These are phyloP conservation scores for Coprinopsis strossmayeri DNA, from an alignment of 768 basidiomycete genomes.

Conservation along the genomic window DNA sequence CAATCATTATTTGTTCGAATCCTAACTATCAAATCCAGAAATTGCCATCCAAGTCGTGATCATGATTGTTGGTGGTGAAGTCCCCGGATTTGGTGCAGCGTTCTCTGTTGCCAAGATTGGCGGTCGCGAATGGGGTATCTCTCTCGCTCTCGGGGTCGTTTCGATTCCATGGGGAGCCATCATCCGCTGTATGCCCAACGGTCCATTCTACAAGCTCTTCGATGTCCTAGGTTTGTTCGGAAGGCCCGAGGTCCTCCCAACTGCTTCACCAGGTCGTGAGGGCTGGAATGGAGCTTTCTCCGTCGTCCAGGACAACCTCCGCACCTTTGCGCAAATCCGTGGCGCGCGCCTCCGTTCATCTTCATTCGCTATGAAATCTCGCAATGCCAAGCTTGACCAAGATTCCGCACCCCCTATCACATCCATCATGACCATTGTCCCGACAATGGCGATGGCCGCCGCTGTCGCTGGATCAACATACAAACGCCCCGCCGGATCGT, in stretches of 20 bases:
- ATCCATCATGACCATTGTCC: slow-evolving; percentile 45
- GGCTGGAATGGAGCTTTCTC: slow-evolving; percentile 78
- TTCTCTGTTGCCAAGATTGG: slow-evolving; percentile 80
- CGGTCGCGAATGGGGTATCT: slow-evolving; percentile 91
- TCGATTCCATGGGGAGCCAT: slow-evolving; percentile 84
- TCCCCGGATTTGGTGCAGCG: slow-evolving; percentile 37
- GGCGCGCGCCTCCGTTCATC: slow-evolving; percentile 87
- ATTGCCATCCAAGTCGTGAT: slow-evolving; percentile 81
- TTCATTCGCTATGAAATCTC: slow-evolving; percentile 78
- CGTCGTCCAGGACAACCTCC: slow-evolving; percentile 80
- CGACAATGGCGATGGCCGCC: slow-evolving; percentile 36
- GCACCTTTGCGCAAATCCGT: slow-evolving; percentile 74
- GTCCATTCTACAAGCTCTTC: slow-evolving; percentile 60
- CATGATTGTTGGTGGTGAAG: slow-evolving; percentile 74
- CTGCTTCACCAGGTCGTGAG: slow-evolving; percentile 48
- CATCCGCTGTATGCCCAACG: slow-evolving; percentile 76
- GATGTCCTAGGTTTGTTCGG: slow-evolving; percentile 49
- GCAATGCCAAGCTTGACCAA: slow-evolving; percentile 50
- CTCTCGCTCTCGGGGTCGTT: slow-evolving; percentile 78
- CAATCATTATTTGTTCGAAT: not conserved
- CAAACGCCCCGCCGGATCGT: slow-evolving; percentile 39
- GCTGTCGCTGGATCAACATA: slow-evolving; percentile 63
- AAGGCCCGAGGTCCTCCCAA: slow-evolving; percentile 61
- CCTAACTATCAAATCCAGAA: slow-evolving; percentile 42
- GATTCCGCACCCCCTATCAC: slow-evolving; percentile 26